phyloP scores from a whole-genome alignment of 2,329 filamentous ascomycete species.

The Cladobotryum protrusum region DNA sequence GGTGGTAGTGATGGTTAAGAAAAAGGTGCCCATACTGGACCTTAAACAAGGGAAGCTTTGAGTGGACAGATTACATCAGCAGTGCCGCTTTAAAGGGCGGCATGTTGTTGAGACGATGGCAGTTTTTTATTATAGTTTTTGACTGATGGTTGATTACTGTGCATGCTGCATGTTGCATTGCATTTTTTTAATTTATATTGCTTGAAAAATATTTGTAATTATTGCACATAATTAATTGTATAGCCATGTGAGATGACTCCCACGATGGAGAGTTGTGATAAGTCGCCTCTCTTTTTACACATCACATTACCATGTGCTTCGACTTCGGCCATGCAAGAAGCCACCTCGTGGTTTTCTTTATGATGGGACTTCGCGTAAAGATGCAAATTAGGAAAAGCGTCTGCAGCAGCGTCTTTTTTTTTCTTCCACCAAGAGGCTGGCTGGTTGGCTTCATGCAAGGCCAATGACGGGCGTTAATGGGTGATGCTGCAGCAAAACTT shows the following conservation, averaged over 20 bases:
- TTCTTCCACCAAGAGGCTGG: neutral
- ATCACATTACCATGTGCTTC: neutral
- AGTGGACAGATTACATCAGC: constrained; percentile 11
- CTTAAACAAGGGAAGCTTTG: neutral
- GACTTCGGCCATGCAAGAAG: neutral
- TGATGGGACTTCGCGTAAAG: constrained; percentile 21
- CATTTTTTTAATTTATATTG: too few species aligned
- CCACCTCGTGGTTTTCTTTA: neutral
- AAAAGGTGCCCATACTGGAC: constrained; percentile 5
- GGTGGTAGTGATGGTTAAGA: constrained; percentile 1
- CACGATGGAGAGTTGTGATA: too few species aligned
- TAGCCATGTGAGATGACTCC: too few species aligned
- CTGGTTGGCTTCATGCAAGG: too few species aligned
- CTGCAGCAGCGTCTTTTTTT: constrained; percentile 20
- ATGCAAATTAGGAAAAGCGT: constrained; percentile 39
- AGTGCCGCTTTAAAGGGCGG: constrained; percentile 6
- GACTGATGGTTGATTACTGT: too few species aligned
- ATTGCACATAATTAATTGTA: too few species aligned
- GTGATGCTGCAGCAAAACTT: too few species aligned
- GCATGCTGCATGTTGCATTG: too few species aligned
- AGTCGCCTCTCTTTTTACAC: neutral
- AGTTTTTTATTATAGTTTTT: neutral
- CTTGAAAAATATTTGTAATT: too few species aligned
- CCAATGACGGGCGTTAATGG: too few species aligned
- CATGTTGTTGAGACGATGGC: neutral